Base-by-base conservation (phyloP, 2,329 filamentous ascomycete genomes). In the Trichoderma sp. region DNA sequence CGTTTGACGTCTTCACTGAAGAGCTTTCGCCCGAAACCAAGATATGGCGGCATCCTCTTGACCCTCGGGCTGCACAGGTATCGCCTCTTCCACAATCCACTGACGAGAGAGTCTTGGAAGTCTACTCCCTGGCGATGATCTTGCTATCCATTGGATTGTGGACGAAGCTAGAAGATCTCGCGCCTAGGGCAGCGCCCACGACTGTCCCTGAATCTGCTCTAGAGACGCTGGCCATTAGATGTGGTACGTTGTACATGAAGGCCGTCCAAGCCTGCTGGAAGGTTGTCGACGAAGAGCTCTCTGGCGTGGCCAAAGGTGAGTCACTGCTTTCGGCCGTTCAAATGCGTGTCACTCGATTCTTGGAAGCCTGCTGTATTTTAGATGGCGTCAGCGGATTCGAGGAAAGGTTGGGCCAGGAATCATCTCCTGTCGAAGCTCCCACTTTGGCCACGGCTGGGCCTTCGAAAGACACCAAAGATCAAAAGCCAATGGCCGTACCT, bases 121-220 rank as follows among this genome's bases (percentile, higher is more conserved):
- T 95, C 2, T 94, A 94, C 78, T 90, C 91, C 7, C 84, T 95
- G 1, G 91, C 91, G 21, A 88, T 94, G 82, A 82, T 94, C 4
- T 84, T 95, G 0, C 83, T 94, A 3, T 93, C 93, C 7, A 89
- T 95, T 68, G 93, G 93, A 7, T 81, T 95, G 9, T 95, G 93
- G 93, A 89, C 88, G 4, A 90, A 89, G 12, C 84, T 94, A 0
- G 87, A 89, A 70, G 83, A 85, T 21, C 81, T 90, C 0, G 83
- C 85, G 1, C 79, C 85, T 0, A 81, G 82, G 47, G 39, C 72
- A 12, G 84, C 80, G 58, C 81, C 82, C 0, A 79, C 89, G 14
- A 85, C 86, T 77, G 87, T 92, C 30, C 82, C 88, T 0, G 88
- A 90, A 73, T 87, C 90, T 32, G 85, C 89, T 0, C 81, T 93